Evolutionary conservation across 2,329 filamentous ascomycete species (phyloP).

Genomic region (Trichoderma lentiforme): DNA sequence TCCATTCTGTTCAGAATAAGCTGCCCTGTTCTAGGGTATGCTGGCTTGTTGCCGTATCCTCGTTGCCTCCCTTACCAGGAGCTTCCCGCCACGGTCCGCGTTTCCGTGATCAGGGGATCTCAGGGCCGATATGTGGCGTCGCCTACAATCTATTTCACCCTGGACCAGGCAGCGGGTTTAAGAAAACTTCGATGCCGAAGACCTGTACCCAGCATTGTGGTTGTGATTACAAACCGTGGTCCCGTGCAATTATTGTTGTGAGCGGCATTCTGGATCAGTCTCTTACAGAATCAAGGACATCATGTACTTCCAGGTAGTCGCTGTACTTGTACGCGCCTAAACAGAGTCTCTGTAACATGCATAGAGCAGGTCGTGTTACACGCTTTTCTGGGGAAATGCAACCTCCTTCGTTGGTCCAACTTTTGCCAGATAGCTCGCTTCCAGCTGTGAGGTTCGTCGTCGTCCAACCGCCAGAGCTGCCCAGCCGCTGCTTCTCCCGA

Average conservation of each 20-base stretch:
- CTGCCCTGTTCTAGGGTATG: background rate
- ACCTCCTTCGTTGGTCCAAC: background rate
- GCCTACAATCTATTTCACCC: background rate
- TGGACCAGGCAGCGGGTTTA: background rate
- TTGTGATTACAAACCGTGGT: background rate
- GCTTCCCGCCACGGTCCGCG: slow-evolving; percentile 5
- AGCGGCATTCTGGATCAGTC: background rate
- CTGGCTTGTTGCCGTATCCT: background rate
- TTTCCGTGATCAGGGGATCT: background rate
- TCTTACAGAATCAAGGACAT: background rate
- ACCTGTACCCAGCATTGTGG: background rate
- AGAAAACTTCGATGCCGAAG: background rate
- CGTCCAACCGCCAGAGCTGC: background rate
- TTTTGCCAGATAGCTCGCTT: background rate
- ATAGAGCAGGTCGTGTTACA: background rate
- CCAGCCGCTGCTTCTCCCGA: background rate
- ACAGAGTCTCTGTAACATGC: background rate
- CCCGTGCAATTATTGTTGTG: background rate
- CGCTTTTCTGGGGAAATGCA: slow-evolving; percentile 1
- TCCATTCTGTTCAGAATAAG: background rate
- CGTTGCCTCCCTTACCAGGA: background rate
- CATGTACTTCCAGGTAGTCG: background rate
- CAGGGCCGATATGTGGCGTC: background rate
- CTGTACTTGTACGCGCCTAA: background rate
- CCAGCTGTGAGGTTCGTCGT: background rate